phyloP scores from a whole-genome alignment of 106 monocot genomes.

The Alisma plantagoaquatica region DNA sequence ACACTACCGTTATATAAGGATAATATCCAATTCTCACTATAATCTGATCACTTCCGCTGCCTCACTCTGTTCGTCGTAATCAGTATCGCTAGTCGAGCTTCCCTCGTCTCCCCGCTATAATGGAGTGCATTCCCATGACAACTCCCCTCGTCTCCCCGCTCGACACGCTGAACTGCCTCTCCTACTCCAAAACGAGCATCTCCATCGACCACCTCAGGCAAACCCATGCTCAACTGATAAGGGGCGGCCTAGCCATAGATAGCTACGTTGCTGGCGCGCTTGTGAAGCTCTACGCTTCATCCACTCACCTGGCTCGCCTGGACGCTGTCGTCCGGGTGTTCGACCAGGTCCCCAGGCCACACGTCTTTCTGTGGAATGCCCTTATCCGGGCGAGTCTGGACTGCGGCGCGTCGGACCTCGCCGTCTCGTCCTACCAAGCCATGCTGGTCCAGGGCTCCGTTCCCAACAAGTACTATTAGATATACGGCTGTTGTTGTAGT shows the following conservation, averaged over 20 bases:
- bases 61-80: no score
- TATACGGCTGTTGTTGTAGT: no score
- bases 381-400: conserved; percentile 4
- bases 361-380: conserved; percentile 14
- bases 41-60: no score
- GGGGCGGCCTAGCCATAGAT: conserved; percentile 1
- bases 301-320: not conserved
- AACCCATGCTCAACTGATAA: conserved; percentile 7
- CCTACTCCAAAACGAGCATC: no score
- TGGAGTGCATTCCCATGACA: no score
- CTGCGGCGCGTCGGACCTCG: not conserved
- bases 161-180: not conserved
- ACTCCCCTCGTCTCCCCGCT: not conserved
- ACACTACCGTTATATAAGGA: no score
- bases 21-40: no score
- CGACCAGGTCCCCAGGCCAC: conserved; percentile 15
- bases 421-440: conserved; percentile 1
- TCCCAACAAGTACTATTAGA: no score
- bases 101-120: no score
- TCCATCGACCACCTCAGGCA: conserved; percentile 11
- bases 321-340: conserved; percentile 5
- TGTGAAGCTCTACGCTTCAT: conserved; percentile 7
- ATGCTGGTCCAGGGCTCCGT: conserved; percentile 1
- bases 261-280: conserved; percentile 14
- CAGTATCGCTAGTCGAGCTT: no score